phyloP scores from a whole-genome alignment of 208 protist species.

The Wallacemonas collosoma region DNA sequence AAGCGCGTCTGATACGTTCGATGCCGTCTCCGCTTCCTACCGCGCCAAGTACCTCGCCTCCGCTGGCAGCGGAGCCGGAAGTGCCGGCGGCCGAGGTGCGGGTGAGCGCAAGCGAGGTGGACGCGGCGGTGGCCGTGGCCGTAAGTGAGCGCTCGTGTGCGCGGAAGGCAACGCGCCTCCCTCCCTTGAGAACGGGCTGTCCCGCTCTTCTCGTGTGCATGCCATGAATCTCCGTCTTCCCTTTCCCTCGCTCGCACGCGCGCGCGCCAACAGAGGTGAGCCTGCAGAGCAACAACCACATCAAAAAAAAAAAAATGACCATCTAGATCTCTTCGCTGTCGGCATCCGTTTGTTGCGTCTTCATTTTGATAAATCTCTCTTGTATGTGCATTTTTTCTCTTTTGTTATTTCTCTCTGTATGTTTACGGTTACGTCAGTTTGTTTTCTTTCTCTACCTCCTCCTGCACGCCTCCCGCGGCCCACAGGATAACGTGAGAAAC shows the following conservation, averaged over 20 bases:
- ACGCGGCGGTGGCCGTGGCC: constrained; percentile 8
- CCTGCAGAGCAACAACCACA: too few species aligned
- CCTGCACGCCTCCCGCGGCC: too few species aligned
- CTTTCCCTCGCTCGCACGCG: too few species aligned
- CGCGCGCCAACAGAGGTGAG: too few species aligned
- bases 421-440: neutral
- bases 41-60: constrained; percentile 14
- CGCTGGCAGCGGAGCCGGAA: neutral
- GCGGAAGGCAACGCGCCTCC: too few species aligned
- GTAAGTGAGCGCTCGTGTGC: neutral
- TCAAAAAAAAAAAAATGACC: too few species aligned
- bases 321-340: too few species aligned
- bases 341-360: neutral
- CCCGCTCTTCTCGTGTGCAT: too few species aligned
- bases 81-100: neutral
- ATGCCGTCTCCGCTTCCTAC: constrained; percentile 9
- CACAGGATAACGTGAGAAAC: too few species aligned
- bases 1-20: constrained; percentile 3
- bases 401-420: constrained; percentile 12
- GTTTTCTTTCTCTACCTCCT: neutral
- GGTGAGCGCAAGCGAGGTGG: neutral
- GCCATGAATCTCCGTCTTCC: too few species aligned
- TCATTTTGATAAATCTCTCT: neutral
- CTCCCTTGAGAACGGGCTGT: too few species aligned
- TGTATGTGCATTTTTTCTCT: neutral